phyloP scores from a whole-genome alignment of 2,329 filamentous ascomycete genomes.

The Lachnellula occidentalis region DNA sequence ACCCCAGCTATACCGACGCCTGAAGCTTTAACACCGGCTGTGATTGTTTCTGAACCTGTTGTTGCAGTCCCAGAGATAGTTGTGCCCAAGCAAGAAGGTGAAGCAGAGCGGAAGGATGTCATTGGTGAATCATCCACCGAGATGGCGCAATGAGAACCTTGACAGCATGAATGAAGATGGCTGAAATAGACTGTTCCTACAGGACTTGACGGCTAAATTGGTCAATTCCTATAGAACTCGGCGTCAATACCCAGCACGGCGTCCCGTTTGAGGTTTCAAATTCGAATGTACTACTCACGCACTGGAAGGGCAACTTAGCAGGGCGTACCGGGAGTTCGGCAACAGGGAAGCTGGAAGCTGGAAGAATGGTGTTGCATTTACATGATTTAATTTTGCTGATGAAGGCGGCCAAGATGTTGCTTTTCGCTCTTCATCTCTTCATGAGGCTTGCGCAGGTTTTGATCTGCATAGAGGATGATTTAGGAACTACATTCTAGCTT shows the following conservation, averaged over 20 bases:
- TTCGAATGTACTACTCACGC: conserved; percentile 3
- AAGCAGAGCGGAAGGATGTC: conserved; percentile 27
- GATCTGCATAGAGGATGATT: too few relatives aligned
- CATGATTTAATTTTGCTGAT: neutral
- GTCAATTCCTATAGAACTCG: too few relatives aligned
- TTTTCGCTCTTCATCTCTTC: too few relatives aligned
- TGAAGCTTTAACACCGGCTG: neutral
- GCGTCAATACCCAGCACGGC: too few relatives aligned
- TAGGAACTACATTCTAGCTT: too few relatives aligned
- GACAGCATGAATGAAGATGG: conserved; percentile 10
- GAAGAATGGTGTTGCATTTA: neutral
- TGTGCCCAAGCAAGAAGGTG: conserved; percentile 30
- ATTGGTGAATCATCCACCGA: conserved; percentile 27
- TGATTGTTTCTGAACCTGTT: neutral
- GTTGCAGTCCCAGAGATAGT: conserved; percentile 1
- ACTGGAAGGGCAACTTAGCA: conserved; percentile 8
- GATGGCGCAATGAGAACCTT: conserved; percentile 10
- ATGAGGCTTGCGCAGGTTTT: too few relatives aligned
- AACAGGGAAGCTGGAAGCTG: neutral
- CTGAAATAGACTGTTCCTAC: conserved; percentile 1
- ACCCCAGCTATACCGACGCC: neutral
- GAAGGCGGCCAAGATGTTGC: too few relatives aligned
- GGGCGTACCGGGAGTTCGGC: conserved; percentile 15
- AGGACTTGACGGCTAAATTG: too few relatives aligned
- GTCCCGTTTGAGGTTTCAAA: neutral